Conservation (phyloP, 331 rosid genomes). For the Pyracantha coccinea region DNA sequence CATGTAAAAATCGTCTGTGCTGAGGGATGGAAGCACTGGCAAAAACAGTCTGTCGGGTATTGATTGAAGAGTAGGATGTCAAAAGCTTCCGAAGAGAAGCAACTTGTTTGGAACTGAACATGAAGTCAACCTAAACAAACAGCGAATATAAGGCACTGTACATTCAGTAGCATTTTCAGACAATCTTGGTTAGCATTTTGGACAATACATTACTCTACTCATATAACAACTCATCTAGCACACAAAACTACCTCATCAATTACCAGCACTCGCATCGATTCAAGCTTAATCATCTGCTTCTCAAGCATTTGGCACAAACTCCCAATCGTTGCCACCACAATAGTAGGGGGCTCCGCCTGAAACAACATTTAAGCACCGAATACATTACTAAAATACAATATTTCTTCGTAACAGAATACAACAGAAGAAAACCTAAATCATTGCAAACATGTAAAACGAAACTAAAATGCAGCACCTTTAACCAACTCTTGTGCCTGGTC, state of each 20-base stretch:
- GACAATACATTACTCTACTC: not conserved
- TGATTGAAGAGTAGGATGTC: constrained; percentile 67
- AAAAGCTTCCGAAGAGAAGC: constrained; percentile 77
- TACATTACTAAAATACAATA: not conserved
- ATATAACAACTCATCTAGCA: not conserved
- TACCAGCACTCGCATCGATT: constrained; percentile 59
- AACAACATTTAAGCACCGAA: constrained; percentile 12
- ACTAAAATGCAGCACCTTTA: constrained; percentile 46
- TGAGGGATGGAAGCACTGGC: constrained; percentile 98
- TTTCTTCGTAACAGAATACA: not conserved
- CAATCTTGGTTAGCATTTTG: not conserved
- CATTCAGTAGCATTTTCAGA: not conserved
- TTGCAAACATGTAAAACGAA: not conserved
- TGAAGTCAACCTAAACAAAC: constrained; percentile 72
- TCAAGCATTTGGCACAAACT: constrained; percentile 86
- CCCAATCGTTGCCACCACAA: constrained; percentile 80
- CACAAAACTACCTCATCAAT: constrained; percentile 70
- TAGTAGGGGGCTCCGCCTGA: constrained; percentile 89
- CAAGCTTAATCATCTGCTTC: constrained; percentile 49
- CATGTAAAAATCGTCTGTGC: constrained; percentile 76
- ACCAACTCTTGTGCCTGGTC: constrained; percentile 88
- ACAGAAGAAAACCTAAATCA: not conserved
- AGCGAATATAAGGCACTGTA: not conserved
- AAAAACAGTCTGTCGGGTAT: constrained; percentile 78
- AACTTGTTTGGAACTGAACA: constrained; percentile 83